Evolutionary conservation across 495 filamentous ascomycete species (phyloP), one percentile per base, ranked within the genome.

Genomic region (Aspergillus baeticus): DNA sequence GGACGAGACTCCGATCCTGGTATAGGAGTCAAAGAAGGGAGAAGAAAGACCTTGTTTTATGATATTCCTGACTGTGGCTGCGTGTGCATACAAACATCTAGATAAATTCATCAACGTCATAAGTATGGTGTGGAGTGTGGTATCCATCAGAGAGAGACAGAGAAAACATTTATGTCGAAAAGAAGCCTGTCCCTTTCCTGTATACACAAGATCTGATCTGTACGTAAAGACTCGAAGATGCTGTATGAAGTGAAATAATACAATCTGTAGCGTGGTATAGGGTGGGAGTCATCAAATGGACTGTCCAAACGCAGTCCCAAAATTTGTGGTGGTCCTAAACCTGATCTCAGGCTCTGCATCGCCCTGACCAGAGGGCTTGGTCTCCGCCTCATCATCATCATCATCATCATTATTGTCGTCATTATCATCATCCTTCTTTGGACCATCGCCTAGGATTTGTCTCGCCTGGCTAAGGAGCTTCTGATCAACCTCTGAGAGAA

Each of bases 321-420:
- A 87, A 65, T 87, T 87, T 44, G 70, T 82, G n/a, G 77, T 77
- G 14, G 69, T 70, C 53, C 75, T 85, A 58, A 87, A 70, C 64
- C 79, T 85, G 36, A 86, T 67, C 35, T 81, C 79, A 20, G 84
- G 74, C 13, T 84, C 81, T 46, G 77, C 75, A n/a, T 79, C 72
- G 5, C 67, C 71, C 47, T 37, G 47, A 26, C 47, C 47, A 50
- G 47, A 29, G 69, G 68, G 45, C 56, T 50, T 59, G 64, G 17
- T 38, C 34, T 50, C 51, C 13, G 58, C 17, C 31, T 73, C 70
- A 10, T 49, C 20, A 37, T 71, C 73, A 34, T 35, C 51, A 60
- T 63, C 62, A 41, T 75, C 58, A 34, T 63, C 44, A 6, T 68
- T 58, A 29, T 29, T 29, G 8, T 3, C 26, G 8, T 68, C 59